Evolutionary conservation across 306 rosid genomes (phyloP).

Genomic region (Glycyrrhiza uralensis): DNA sequence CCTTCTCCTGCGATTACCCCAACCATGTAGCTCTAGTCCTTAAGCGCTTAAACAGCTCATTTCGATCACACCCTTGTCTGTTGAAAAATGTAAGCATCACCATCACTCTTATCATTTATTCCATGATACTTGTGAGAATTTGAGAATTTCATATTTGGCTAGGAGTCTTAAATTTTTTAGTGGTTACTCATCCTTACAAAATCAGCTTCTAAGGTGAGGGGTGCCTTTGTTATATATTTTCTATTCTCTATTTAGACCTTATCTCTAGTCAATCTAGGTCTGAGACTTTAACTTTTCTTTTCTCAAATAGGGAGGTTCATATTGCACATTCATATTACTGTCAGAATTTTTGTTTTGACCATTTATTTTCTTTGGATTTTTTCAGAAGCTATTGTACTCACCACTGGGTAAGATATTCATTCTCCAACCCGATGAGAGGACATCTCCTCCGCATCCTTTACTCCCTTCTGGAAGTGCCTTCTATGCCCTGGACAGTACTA

Average conservation of each 20-base stretch:
- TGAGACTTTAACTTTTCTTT: too few species aligned
- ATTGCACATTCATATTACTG: too few species aligned
- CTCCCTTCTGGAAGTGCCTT: conserved; percentile 66
- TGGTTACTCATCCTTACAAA: too few species aligned
- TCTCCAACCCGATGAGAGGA: conserved; percentile 74
- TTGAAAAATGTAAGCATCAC: conserved; percentile 53
- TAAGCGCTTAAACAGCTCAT: conserved; percentile 66
- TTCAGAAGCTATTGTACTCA: conserved; percentile 75
- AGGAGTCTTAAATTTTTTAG: too few species aligned
- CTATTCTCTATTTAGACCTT: too few species aligned
- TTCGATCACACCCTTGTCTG: conserved; percentile 79
- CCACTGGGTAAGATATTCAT: conserved; percentile 79
- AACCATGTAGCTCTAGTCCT: conserved; percentile 65
- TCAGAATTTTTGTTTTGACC: not conserved
- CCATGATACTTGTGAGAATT: too few species aligned
- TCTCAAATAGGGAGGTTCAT: too few species aligned
- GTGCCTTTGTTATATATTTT: too few species aligned
- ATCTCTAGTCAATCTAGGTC: too few species aligned
- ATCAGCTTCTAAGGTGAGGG: too few species aligned
- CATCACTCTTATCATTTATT: too few species aligned
- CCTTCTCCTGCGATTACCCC: conserved; percentile 93
- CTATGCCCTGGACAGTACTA: conserved; percentile 54
- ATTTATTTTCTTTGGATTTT: not conserved
- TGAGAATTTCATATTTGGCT: too few species aligned
- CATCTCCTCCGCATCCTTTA: conserved; percentile 83